These are phyloP conservation scores for Psidium guajava DNA, from an alignment of 345 rosid genomes.

Conservation along the genomic window DNA sequence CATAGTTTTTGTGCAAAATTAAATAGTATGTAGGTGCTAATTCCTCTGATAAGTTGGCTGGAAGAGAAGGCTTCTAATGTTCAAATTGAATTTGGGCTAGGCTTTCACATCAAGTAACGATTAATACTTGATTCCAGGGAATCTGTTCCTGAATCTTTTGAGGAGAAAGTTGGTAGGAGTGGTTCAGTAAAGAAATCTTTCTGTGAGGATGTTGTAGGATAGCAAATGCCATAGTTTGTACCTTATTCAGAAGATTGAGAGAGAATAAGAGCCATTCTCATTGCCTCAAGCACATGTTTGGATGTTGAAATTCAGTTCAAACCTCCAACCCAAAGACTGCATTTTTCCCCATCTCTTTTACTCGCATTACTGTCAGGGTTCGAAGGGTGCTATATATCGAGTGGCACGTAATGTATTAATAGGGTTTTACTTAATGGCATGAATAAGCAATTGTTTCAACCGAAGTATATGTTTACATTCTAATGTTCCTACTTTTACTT, in stretches of 20 bases:
- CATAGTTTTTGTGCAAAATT: not conserved
- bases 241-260: not conserved
- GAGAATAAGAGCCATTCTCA: not conserved
- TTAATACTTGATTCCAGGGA: not conserved
- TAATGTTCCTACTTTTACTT: not conserved
- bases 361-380: not conserved
- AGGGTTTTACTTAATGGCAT: not conserved
- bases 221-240: not conserved
- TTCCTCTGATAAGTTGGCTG: not conserved
- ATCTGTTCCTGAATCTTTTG: not conserved
- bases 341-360: not conserved
- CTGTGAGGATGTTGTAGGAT: not conserved
- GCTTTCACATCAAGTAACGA: not conserved
- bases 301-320: not conserved
- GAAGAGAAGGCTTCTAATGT: not conserved
- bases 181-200: not conserved
- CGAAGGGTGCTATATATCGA: not conserved
- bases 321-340: not conserved
- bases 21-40: not conserved
- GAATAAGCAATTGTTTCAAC: not conserved
- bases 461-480: conserved; percentile 1
- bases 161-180: not conserved
- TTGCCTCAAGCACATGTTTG: not conserved
- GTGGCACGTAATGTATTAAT: not conserved
- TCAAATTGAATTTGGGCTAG: not conserved